phyloP scores from a whole-genome alignment of 371 early-diverging fungal genomes.

The Mortierella sp. region DNA sequence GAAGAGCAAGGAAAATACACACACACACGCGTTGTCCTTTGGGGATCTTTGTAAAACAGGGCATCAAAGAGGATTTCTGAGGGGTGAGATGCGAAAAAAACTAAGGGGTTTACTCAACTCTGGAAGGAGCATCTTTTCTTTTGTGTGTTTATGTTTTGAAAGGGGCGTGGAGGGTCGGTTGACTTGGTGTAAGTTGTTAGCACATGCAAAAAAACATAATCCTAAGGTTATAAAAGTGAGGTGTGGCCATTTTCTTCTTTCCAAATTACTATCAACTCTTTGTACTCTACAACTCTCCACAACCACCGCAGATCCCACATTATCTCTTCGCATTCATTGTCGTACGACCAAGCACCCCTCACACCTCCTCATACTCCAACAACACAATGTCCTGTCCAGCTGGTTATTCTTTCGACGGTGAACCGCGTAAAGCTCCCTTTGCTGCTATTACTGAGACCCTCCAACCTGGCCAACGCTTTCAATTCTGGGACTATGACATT shows the following conservation, averaged over 20 bases:
- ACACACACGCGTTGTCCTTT: background rate
- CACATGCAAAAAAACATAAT: background rate
- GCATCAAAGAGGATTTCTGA: background rate
- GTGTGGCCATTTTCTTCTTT: no score
- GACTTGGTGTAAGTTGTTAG: background rate
- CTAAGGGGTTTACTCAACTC: background rate
- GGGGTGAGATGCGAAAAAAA: background rate
- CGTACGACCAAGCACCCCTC: background rate
- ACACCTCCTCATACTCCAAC: background rate
- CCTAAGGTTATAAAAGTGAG: background rate
- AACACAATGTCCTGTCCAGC: constrained; percentile 38
- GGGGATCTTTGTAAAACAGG: background rate
- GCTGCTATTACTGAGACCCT: constrained; percentile 23
- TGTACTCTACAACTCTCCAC: background rate
- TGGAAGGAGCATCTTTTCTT: background rate
- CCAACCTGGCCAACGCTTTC: constrained; percentile 20
- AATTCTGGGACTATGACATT: constrained; percentile 23
- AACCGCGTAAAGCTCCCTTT: background rate
- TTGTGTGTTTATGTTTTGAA: background rate
- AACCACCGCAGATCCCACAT: background rate
- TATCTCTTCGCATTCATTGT: background rate
- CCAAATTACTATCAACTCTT: no score
- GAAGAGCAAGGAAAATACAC: background rate
- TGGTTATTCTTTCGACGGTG: constrained; percentile 22
- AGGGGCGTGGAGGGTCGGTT: background rate